A percentile compares a stretch with the other conserved stretches of the same genome.
Evolutionary conservation across 2,329 filamentous ascomycete species (phyloP).

Genomic region (Colletotrichum sp.): DNA sequence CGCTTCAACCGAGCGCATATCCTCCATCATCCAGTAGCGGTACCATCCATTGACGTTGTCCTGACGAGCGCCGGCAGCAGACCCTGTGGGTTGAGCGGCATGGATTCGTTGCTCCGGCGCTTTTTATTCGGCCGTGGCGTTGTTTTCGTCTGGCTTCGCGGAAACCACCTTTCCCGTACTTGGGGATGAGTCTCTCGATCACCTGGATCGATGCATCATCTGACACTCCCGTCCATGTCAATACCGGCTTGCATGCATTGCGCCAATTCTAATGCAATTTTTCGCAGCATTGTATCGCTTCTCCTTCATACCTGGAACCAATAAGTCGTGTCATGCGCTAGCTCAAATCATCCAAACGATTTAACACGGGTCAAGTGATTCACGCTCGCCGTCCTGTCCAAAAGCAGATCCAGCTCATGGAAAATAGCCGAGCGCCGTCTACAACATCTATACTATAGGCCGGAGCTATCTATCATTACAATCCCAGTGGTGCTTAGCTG

Average conservation of each 20-base stretch:
- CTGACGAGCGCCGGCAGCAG: no score
- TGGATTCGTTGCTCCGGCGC: no score
- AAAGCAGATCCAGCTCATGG: not conserved
- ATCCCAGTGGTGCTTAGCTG: not conserved
- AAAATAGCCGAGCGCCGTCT: not conserved
- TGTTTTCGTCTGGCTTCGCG: no score
- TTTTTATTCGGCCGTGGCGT: no score
- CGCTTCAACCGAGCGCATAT: no score
- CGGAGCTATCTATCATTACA: not conserved
- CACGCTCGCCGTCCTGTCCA: not conserved
- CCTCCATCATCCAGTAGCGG: no score
- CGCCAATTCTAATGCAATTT: not conserved
- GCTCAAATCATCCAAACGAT: not conserved
- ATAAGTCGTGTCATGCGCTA: not conserved
- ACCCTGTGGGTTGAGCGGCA: no score
- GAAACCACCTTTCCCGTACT: not conserved
- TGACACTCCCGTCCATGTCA: not conserved
- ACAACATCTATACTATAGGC: not conserved
- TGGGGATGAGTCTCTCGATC: not conserved
- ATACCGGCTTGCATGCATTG: not conserved
- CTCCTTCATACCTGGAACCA: not conserved
- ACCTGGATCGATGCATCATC: not conserved
- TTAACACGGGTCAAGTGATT: not conserved
- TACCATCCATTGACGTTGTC: no score
- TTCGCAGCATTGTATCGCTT: not conserved